Base-by-base conservation (phyloP, 176 grass and related monocot genomes). In the Juncus effusus region DNA sequence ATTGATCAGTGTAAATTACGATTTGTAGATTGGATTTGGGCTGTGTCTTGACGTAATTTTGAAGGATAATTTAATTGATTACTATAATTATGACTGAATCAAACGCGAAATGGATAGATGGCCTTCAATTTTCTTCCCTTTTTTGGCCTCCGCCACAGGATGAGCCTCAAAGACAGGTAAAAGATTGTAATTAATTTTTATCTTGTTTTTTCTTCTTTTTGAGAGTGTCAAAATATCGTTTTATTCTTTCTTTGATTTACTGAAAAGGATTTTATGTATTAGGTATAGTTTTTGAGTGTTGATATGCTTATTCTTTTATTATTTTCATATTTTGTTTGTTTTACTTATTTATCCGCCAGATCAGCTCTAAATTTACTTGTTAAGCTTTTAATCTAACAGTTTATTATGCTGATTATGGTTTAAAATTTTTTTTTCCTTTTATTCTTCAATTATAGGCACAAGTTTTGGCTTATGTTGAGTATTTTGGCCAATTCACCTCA, bases 391-490 rank as follows among this genome's bases (percentile, higher is more conserved):
- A 28, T 28, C 19, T 28, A 28, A 1, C 19, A 28, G 19, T 28
- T 28, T 28, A 28, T 28, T 28, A 28, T 28, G 19, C 19, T 28
- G 19, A 28, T 28, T 28, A 28, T 28, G 19, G 19, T 28, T 47
- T 5, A 1, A 47, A 1, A 1, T 47, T 72, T 42, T 59, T 59
- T 59, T 3, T 28, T 47, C 9, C 3, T 72, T 59, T 45, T 39
- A 1, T 65, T 54, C 67, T 58, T 74, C 82, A 54, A 78, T n/a
- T 78, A 55, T 80, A 99, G 95, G 95, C 78, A 78, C 95, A 99
- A 90, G 86, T 85, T 76, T 63, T 87, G 76, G 95, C 95, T 75
- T 99, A 94, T 73, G 89, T 99, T 61, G 89, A 99, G 80, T 99
- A 90, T 73, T 90, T 99, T 82, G 95, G 85, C 60, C 95, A 99